Evolutionary conservation across 73 alveolate species (phyloP).

Genomic region (Tetrahymena malaccensis): DNA sequence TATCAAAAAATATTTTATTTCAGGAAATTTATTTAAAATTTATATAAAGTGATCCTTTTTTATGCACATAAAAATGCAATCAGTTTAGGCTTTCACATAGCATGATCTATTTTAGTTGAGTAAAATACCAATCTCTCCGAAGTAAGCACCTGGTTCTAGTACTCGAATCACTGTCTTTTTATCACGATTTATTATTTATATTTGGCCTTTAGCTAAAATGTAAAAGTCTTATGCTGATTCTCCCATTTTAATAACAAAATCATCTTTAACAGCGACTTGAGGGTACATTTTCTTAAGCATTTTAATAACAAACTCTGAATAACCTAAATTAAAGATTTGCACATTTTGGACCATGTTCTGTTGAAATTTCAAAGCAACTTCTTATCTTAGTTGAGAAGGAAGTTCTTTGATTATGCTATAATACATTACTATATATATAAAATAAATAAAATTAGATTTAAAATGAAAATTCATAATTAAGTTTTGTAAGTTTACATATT

Average conservation of each 20-base stretch:
- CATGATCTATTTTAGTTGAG: conserved; percentile 29
- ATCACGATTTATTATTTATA: conserved; percentile 36
- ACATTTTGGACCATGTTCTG: conserved; percentile 40
- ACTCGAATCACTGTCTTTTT: conserved; percentile 38
- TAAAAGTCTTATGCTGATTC: conserved; percentile 47
- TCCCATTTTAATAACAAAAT: conserved; percentile 15
- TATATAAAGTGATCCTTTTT: neutral
- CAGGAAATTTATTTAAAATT: conserved; percentile 35
- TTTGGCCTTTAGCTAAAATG: conserved; percentile 36
- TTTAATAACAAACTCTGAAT: conserved; percentile 28
- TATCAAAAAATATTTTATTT: conserved; percentile 7
- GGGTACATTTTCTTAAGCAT: conserved; percentile 39
- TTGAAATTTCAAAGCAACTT: conserved; percentile 33
- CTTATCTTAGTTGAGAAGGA: conserved; percentile 39
- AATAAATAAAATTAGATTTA: too few species aligned
- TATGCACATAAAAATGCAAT: conserved; percentile 40
- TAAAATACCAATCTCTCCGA: conserved; percentile 56
- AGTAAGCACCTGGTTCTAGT: conserved; percentile 45
- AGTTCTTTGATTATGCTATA: conserved; percentile 24
- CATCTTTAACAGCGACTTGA: conserved; percentile 12
- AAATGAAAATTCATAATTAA: too few species aligned
- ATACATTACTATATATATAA: neutral
- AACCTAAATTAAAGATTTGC: conserved; percentile 45
- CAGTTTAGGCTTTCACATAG: conserved; percentile 38
- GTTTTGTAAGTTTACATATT: neutral